phyloP scores from a whole-genome alignment of 75 land plant species.

The Picea glauca region DNA sequence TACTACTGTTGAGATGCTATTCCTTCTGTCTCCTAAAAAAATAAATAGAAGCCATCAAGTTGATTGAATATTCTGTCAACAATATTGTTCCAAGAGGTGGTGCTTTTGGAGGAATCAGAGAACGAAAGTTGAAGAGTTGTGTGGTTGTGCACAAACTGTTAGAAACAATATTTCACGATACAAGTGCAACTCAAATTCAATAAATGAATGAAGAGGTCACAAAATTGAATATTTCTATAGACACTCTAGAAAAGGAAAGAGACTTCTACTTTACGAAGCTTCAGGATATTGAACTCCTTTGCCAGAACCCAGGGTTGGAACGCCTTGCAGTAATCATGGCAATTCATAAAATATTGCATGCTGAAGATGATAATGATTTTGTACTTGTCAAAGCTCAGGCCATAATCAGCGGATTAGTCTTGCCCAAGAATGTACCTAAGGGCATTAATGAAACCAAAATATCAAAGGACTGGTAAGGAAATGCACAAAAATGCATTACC shows the following conservation, averaged over 20 bases:
- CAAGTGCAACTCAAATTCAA: too few species aligned
- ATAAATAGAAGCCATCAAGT: conserved; percentile 53
- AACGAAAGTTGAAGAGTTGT: conserved; percentile 82
- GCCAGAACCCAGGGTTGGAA: conserved; percentile 69
- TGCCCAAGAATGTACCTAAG: too few species aligned
- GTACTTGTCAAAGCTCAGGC: too few species aligned
- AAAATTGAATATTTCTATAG: conserved; percentile 74
- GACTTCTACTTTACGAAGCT: conserved; percentile 95
- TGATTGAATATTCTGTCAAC: conserved; percentile 73
- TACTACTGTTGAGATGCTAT: too few species aligned
- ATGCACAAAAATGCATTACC: too few species aligned
- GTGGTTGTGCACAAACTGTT: conserved; percentile 68
- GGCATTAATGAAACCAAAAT: too few species aligned
- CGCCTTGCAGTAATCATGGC: conserved; percentile 27
- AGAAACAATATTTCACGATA: conserved; percentile 51
- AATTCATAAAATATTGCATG: too few species aligned
- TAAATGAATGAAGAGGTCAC: too few species aligned
- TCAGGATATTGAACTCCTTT: conserved; percentile 87
- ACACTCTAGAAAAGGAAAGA: conserved; percentile 89
- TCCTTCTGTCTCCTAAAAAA: too few species aligned
- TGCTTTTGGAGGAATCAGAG: conserved; percentile 32
- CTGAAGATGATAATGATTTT: too few species aligned
- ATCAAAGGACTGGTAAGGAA: too few species aligned
- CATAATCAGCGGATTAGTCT: too few species aligned
- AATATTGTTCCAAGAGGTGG: conserved; percentile 31